Conservation (phyloP, 768 basidiomycete genomes). For the Tricholoma terreum region DNA sequence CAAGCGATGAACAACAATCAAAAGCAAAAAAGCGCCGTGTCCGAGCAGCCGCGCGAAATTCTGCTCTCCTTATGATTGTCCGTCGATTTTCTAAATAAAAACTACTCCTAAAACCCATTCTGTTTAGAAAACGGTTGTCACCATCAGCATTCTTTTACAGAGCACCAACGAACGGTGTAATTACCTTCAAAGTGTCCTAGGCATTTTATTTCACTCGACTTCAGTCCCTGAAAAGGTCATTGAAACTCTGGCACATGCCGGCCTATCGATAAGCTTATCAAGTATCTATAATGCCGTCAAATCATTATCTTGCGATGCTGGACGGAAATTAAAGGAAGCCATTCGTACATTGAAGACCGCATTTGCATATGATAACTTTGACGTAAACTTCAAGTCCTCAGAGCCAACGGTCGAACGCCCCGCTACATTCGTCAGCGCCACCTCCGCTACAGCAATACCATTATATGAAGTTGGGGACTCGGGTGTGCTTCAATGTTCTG, state of each 20-base stretch:
- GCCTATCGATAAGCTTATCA: slow-evolving; percentile 18
- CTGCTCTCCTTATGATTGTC: not conserved
- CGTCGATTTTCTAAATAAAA: not conserved
- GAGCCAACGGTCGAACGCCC: slow-evolving; percentile 25
- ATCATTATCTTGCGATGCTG: slow-evolving; percentile 17
- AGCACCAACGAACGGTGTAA: slow-evolving; percentile 13
- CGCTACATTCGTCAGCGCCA: slow-evolving; percentile 21
- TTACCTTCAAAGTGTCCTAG: slow-evolving; percentile 4
- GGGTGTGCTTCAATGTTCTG: slow-evolving; percentile 23
- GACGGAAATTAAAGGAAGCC: slow-evolving; percentile 5
- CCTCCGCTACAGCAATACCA: slow-evolving; percentile 24
- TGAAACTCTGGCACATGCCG: slow-evolving; percentile 21
- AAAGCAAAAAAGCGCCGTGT: not conserved
- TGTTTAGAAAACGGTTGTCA: not conserved
- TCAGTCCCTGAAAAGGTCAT: slow-evolving; percentile 25
- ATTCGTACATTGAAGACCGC: slow-evolving; percentile 17
- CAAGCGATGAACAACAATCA: not conserved
- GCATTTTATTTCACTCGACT: slow-evolving; percentile 36
- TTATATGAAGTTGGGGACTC: slow-evolving; percentile 13
- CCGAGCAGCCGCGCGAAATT: not conserved
- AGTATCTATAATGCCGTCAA: slow-evolving; percentile 14
- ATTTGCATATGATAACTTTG: slow-evolving; percentile 37
- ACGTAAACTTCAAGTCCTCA: slow-evolving; percentile 25
- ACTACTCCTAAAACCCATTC: not conserved
- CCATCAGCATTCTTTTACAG: not conserved